A percentile compares a stretch with the other conserved stretches of the same genome.
Conservation (phyloP, 2,329 filamentous ascomycete genomes). For the Aspergillus thermomutatus region DNA sequence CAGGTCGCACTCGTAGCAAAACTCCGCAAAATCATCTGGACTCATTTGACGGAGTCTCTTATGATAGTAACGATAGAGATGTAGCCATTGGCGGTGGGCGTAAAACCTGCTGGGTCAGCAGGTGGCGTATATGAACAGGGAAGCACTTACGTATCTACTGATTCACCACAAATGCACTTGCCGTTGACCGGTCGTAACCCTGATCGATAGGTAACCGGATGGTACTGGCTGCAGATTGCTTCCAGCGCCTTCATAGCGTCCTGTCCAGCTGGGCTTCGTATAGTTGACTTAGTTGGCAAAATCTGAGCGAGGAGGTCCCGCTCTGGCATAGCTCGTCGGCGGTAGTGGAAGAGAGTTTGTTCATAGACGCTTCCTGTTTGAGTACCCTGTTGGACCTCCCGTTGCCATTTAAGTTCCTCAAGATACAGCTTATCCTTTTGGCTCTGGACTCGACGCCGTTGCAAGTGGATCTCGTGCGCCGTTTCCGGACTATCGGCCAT, state of each 20-base stretch:
- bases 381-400: not conserved
- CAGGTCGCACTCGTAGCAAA: slow-evolving; percentile 8
- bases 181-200: slow-evolving; percentile 3
- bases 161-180: slow-evolving; percentile 6
- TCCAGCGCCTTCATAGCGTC: slow-evolving; percentile 5
- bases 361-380: not conserved
- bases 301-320: slow-evolving; percentile 9
- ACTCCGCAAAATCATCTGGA: slow-evolving; percentile 6
- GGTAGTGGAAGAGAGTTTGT: slow-evolving; percentile 11
- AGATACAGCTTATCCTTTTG: slow-evolving; percentile 2
- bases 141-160: slow-evolving; percentile 3
- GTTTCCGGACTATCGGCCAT: not conserved
- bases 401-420: not conserved
- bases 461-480: not conserved
- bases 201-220: slow-evolving; percentile 1
- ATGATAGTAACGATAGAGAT: slow-evolving; percentile 13
- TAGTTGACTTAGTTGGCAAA: slow-evolving; percentile 2
- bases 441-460: not conserved
- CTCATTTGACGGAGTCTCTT: not conserved
- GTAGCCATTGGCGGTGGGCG: slow-evolving; percentile 7
- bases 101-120: slow-evolving; percentile 4
- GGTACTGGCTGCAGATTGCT: slow-evolving; percentile 5
- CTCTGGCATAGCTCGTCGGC: slow-evolving; percentile 11
- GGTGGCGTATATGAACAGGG: not conserved
- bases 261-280: slow-evolving; percentile 6